Base-by-base conservation (phyloP, 345 rosid species). In the Fremontodendron californicum region DNA sequence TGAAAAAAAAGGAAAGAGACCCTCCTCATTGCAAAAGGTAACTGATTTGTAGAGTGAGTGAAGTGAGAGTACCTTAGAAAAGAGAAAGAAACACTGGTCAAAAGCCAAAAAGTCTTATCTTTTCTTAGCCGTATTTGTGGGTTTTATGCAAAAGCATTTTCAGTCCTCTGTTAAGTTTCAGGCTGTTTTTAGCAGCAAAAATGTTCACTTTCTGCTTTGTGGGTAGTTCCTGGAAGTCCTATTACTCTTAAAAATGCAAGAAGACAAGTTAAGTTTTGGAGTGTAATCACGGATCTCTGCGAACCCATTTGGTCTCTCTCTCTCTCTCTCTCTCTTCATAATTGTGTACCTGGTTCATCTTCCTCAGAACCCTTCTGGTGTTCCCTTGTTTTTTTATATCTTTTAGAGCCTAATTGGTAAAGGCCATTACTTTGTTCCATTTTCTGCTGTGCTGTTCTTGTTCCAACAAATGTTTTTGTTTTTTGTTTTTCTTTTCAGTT, bases 51-150 rank as follows among this genome's bases (percentile, higher is more conserved):
- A 45, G 9, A 27, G 58, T 27, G 71, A 77, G 73, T 27, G 67
- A 48, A 57, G 63, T 29, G 48, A 78, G 70, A 74, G 71, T 74
- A 40, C 16, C 80, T 84, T 82, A 79, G 40, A 29, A 75, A 77
- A 68, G 84, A 75, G 86, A 85, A 81, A 82, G 65, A 68, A 71
- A 82, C 83, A 79, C 79, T 77, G 82, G 87, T 74, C 88, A 82
- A 85, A 87, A 86, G 80, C 79, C 66, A 74, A 80, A 86, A 84
- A 81, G 78, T 58, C 58, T 75, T 29, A 67, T 73, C 78, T 85
- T 87, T 89, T 78, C 78, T 79, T 74, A 29, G 79, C 78, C 65
- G 66, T 73, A 55, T 82, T 73, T 62, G 74, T 74, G 64, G 68
- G 43, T 63, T 72, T 74, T 9, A 45, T 18, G 71, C 78, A 46